Evolutionary conservation across 2,329 filamentous ascomycete species (phyloP), one percentile per base, ranked within the genome.

Genomic region (Microcyclosporella mali): DNA sequence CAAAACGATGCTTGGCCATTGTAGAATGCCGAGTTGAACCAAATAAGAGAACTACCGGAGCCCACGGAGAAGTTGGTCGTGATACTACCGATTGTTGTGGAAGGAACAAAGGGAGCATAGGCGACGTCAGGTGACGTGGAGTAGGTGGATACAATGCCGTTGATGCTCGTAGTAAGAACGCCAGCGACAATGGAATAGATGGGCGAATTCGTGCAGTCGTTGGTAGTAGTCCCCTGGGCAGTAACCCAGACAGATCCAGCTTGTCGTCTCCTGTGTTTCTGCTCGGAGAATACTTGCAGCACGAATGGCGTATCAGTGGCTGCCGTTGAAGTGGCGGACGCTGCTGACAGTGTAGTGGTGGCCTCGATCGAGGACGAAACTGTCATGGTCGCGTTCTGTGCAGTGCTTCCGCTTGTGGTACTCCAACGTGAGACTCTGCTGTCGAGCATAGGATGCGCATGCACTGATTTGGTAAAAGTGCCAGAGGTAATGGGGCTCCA

Each of bases 1-100:
- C 58, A 61, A 45, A 61, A 61, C 3, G 43, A 43, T 2, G 58
- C 58, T 37, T 60, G 47, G 3, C 57, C 56, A 15, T 57, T 57
- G 27, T 44, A 54, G 41, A 61, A 61, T 2, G 34, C 47, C 6
- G 38, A 27, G 34, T 60, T 59, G 29, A 46, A 44, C 57, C 58
- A 61, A 1, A 44, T 50, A 6, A 61, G 41, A 17, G 43, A 30
- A n/a, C 54, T 51, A 12, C 46, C 43, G 8, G 37, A 33, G 10
- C 45, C 47, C 8, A 58, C 49, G 7, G 49, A 44, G 44, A 60
- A 61, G 2, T 49, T 40, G 11, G 56, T 57, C 6, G 42, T 53
- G 31, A 61, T 58, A 2, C 46, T 33, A 12, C 56, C 57, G 10
- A 56, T 52, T 8, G 53, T 50, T 6, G 49, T 56, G 8, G 47